Evolutionary conservation across 176 grass and related monocot species (phyloP).

Genomic region (Zea luxurians): DNA sequence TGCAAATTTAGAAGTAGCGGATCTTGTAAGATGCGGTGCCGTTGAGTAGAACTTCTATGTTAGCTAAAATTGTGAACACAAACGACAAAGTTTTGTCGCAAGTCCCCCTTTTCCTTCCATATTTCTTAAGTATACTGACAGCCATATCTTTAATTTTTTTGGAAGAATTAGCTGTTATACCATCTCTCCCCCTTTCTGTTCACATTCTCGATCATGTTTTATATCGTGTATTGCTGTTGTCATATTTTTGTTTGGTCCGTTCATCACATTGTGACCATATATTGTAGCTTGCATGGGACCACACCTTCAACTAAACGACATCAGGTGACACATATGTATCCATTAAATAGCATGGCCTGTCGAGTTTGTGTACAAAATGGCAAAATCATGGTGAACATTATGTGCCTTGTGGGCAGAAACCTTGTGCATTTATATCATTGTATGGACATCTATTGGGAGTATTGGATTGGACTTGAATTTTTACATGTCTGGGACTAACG

Average conservation of each 20-base stretch:
- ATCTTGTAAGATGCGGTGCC: neutral
- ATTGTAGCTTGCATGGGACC: constrained; percentile 39
- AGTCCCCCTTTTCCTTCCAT: neutral
- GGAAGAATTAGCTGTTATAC: constrained; percentile 3
- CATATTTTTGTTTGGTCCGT: constrained; percentile 30
- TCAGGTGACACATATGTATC: constrained; percentile 6
- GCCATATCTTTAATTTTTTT: neutral
- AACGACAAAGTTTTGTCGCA: neutral
- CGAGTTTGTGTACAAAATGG: neutral
- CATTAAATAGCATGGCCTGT: neutral
- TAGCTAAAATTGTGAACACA: neutral
- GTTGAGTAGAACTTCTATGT: neutral
- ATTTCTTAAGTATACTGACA: neutral
- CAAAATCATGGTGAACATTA: constrained; percentile 15
- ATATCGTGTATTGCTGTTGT: constrained; percentile 27
- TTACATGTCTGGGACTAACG: constrained; percentile 18
- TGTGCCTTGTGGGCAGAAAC: constrained; percentile 6
- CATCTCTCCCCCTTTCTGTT: constrained; percentile 20
- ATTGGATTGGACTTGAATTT: constrained; percentile 2
- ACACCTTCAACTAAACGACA: constrained; percentile 14
- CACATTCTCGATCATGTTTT: constrained; percentile 31
- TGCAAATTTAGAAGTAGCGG: neutral
- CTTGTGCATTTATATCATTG: constrained; percentile 3
- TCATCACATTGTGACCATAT: constrained; percentile 28
- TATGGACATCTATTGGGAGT: neutral